These are phyloP conservation scores for Dendrocalamus latiflorus DNA, from an alignment of 202 grass and related monocot genomes.

Conservation along the genomic window DNA sequence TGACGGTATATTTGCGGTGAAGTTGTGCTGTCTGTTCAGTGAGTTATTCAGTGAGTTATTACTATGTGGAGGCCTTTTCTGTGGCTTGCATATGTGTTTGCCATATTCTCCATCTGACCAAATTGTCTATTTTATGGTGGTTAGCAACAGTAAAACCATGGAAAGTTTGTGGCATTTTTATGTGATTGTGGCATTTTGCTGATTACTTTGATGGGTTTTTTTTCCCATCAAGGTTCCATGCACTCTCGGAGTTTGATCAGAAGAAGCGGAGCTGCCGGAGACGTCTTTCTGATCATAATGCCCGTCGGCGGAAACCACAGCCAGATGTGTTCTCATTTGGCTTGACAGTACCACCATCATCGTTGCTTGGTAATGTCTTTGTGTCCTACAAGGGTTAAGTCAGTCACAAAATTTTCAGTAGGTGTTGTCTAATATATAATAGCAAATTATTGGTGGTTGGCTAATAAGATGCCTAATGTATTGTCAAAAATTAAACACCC, in stretches of 20 bases:
- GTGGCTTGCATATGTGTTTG: background rate
- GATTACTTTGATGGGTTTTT: background rate
- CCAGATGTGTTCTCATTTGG: constrained; percentile 39
- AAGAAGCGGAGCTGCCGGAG: too few relatives aligned
- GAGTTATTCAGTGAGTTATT: background rate
- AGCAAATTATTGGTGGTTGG: background rate
- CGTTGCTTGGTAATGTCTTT: too few relatives aligned
- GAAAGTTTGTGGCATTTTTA: background rate
- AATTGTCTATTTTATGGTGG: background rate
- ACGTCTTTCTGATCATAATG: constrained; percentile 60
- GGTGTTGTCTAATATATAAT: background rate
- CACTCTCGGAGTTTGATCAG: constrained; percentile 59
- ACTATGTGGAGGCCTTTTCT: background rate
- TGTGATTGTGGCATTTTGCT: too few relatives aligned
- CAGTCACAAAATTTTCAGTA: background rate
- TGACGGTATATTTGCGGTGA: background rate
- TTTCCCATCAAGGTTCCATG: constrained; percentile 41
- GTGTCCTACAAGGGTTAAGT: background rate
- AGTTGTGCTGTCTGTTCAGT: background rate
- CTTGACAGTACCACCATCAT: constrained; percentile 26
- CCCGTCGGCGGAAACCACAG: constrained; percentile 55
- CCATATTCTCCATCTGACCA: background rate
- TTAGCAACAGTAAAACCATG: background rate
- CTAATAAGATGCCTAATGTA: background rate
- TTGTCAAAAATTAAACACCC: background rate